Conservation (phyloP, 2,329 filamentous ascomycete species). For the Trichophyton schoenleinii region DNA sequence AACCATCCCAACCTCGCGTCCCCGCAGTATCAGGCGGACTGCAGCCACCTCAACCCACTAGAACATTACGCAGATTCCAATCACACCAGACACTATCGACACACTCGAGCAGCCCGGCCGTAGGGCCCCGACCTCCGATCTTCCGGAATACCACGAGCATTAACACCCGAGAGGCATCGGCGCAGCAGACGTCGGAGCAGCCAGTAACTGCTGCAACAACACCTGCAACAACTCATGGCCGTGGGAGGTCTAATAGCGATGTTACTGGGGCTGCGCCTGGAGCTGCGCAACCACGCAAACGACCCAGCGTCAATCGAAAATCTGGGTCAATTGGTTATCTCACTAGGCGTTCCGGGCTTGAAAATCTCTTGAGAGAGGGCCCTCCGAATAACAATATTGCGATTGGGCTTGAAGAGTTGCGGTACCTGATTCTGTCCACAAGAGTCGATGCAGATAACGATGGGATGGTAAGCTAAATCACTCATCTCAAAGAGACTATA, state of each 20-base stretch:
- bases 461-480: conserved; percentile 36
- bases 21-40: not conserved
- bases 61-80: conserved; percentile 59
- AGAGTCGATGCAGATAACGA: conserved; percentile 40
- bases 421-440: conserved; percentile 38
- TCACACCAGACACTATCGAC: conserved; percentile 56
- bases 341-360: conserved; percentile 44
- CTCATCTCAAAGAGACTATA: not conserved
- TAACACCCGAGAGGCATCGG: conserved; percentile 13
- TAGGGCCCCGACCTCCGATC: conserved; percentile 50
- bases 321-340: conserved; percentile 31
- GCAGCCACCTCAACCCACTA: conserved; percentile 45
- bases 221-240: conserved; percentile 25
- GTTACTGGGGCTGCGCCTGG: conserved; percentile 29
- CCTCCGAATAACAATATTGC: conserved; percentile 54
- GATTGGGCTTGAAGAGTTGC: conserved; percentile 34
- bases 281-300: conserved; percentile 14
- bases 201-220: conserved; percentile 18
- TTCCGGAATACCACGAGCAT: conserved; percentile 17
- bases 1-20: conserved; percentile 8
- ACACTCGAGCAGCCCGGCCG: conserved; percentile 34
- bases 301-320: conserved; percentile 28
- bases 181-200: conserved; percentile 11
- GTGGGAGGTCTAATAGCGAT: conserved; percentile 62
- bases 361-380: conserved; percentile 67